Base-by-base conservation (phyloP, 495 filamentous ascomycete species). In the Xylaria grammica region DNA sequence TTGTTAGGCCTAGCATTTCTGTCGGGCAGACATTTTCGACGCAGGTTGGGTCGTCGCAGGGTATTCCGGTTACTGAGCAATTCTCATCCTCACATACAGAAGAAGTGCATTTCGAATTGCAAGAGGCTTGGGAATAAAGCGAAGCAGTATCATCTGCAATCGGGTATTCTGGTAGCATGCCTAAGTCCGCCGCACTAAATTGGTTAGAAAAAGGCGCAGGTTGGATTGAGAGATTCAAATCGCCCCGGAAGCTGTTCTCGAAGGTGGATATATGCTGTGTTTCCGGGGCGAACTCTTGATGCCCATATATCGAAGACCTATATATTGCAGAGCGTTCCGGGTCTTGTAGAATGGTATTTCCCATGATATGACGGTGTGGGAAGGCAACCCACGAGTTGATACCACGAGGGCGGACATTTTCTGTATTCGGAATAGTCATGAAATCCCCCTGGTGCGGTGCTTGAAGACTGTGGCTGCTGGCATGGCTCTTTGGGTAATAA, bases 21-120 rank as follows among this genome's bases (percentile, higher is more conserved):
- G 60, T 19, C 20, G 17, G 40, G 27, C 27, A 29, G n/a, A 27
- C 40, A 22, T 49, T 48, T 4, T 73, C 60, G 32, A 72, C 49
- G 34, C 71, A 74, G 20, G 68, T 40, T 4, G 67, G 38, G 54
- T 72, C 65, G 22, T 74, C 69, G 29, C 71, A 74, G 2, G 67
- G 71, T 1, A 54, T 62, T 22, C 69, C 67, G 6, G 69, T 66
- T 32, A 60, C 71, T 9, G 67, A 65, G 27, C 71, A 74, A 29
- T 48, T 55, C 27, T 72, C 71, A 13, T 69, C 50, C 26, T 69
- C 65, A 46, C 71, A 74, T 0, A 63, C 20, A 8, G 60, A 36
- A 10, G 60, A 55, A 27, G 40, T 55, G 38, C 60, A 63, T 19
- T 63, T 29, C 11, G 60, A 63, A 32, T 63, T 24, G 46, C 71